Percentiles rank a stretch among this genome's conserved stretches.
Conservation (phyloP, 2,329 filamentous ascomycete genomes). For the Colletotrichum tofieldiae region DNA sequence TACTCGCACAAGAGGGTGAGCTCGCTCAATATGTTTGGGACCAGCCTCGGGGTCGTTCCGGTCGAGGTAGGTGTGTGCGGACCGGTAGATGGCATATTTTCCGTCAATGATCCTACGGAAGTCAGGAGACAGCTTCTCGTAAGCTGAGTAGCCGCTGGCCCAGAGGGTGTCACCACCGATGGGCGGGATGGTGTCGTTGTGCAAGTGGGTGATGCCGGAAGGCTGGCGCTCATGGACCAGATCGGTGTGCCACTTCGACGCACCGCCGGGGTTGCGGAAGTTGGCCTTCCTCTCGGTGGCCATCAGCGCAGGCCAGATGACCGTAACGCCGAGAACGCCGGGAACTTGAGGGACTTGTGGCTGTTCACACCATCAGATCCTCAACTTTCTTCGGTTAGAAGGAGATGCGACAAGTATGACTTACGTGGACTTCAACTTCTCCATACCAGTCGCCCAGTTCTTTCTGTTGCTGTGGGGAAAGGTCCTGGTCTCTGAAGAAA, state of each 20-base stretch:
- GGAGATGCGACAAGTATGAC: conserved; percentile 45
- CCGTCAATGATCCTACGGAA: conserved; percentile 82
- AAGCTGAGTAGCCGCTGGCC: conserved; percentile 80
- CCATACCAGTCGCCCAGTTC: conserved; percentile 75
- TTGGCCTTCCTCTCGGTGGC: conserved; percentile 73
- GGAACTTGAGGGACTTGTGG: conserved; percentile 81
- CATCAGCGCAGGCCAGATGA: conserved; percentile 80
- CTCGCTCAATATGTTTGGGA: conserved; percentile 76
- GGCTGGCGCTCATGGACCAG: conserved; percentile 81
- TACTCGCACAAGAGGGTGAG: conserved; percentile 78
- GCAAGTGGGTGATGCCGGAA: conserved; percentile 78
- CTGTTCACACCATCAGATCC: conserved; percentile 52
- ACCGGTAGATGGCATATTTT: conserved; percentile 74
- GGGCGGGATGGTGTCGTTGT: conserved; percentile 77
- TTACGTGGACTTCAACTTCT: conserved; percentile 78
- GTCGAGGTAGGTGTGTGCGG: conserved; percentile 78
- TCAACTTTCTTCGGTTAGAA: too few species aligned
- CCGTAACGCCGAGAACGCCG: conserved; percentile 74
- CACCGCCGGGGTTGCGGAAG: conserved; percentile 78
- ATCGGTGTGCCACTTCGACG: conserved; percentile 79
- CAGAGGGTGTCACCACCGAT: conserved; percentile 81
- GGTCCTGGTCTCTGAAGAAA: conserved; percentile 76
- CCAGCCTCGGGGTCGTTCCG: conserved; percentile 73
- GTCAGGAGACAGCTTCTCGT: conserved; percentile 79
- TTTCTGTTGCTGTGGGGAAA: conserved; percentile 75